phyloP scores from a whole-genome alignment of 2,329 filamentous ascomycete genomes.

The Sphaerulina populicola region DNA sequence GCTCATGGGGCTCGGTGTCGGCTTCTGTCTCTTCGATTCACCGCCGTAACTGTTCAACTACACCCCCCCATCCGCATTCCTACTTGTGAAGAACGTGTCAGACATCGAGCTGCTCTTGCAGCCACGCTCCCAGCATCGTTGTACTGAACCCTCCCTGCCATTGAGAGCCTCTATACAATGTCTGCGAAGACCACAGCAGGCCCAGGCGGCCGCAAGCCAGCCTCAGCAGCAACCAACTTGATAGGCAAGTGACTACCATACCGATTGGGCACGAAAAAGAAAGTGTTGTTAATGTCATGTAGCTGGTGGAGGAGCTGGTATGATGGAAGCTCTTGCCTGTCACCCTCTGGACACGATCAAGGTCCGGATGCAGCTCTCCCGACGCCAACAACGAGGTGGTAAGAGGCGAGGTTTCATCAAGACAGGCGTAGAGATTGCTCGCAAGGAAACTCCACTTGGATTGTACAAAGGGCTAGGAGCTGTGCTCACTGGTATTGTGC shows the following conservation, averaged over 20 bases:
- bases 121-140: neutral
- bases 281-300: constrained; percentile 17
- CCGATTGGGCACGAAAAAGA: neutral
- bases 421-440: constrained; percentile 79
- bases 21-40: constrained; percentile 4
- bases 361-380: constrained; percentile 97
- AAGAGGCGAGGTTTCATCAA: constrained; percentile 79
- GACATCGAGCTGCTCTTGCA: too few relatives aligned
- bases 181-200: constrained; percentile 52
- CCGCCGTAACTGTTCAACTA: neutral
- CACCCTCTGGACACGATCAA: constrained; percentile 97
- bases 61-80: neutral
- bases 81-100: neutral
- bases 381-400: constrained; percentile 70
- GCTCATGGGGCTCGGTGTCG: constrained; percentile 18
- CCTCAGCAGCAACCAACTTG: constrained; percentile 80
- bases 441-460: constrained; percentile 81
- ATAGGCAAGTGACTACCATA: constrained; percentile 53
- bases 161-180: constrained; percentile 39
- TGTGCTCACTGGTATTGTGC: constrained; percentile 89
- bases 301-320: constrained; percentile 94
- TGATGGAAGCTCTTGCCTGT: constrained; percentile 97
- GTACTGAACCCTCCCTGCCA: neutral
- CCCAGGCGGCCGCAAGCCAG: constrained; percentile 61
- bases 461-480: constrained; percentile 98